Percentiles rank a stretch among this genome's conserved stretches.
These are phyloP conservation scores for Candida multigemmis DNA, from an alignment of 805 yeast genomes.

Conservation along the genomic window DNA sequence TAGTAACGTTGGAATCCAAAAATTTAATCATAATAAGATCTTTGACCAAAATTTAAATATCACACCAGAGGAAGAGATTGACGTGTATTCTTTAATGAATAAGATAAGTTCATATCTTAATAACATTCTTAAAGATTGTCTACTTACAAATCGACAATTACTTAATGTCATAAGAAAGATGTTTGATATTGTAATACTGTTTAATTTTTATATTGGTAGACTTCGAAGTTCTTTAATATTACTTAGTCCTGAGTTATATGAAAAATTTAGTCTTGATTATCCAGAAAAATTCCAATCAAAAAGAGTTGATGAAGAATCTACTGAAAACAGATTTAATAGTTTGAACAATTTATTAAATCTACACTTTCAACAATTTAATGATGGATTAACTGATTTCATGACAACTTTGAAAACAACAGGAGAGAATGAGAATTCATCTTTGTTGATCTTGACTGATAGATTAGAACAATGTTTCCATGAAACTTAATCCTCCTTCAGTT, in stretches of 20 bases:
- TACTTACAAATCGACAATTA: conserved; percentile 51
- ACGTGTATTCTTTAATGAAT: conserved; percentile 8
- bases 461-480: conserved; percentile 29
- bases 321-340: conserved; percentile 29
- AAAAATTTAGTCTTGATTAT: conserved; percentile 19
- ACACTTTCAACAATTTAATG: conserved; percentile 36
- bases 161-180: conserved; percentile 37
- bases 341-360: conserved; percentile 31
- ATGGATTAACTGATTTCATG: conserved; percentile 35
- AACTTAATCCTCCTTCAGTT: conserved; percentile 4
- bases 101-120: conserved; percentile 48
- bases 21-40: conserved; percentile 10
- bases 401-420: conserved; percentile 39
- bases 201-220: conserved; percentile 40
- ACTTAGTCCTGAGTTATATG: conserved; percentile 38
- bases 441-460: conserved; percentile 33
- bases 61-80: conserved; percentile 4
- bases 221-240: conserved; percentile 45
- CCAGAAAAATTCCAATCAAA: conserved; percentile 30
- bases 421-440: conserved; percentile 39
- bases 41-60: conserved; percentile 1
- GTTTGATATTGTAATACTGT: conserved; percentile 38
- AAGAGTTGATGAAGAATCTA: conserved; percentile 28
- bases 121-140: conserved; percentile 54
- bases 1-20: conserved; percentile 7